Conservation (phyloP, 176 grass and related monocot species). For the Puya raimondii region DNA sequence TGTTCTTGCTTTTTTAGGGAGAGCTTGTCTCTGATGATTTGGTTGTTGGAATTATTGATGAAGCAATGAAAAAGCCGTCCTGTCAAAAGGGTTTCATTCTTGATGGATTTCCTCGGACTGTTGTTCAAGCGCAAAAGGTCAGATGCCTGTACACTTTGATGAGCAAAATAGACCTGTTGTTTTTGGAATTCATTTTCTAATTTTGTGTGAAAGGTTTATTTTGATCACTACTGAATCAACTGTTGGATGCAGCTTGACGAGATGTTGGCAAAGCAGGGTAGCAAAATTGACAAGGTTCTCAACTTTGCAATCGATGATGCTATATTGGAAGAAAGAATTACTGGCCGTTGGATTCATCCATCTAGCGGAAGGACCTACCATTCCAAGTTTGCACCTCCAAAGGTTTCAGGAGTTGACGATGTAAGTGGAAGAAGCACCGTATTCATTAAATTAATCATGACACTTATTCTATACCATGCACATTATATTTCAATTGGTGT, state of each 20-base stretch:
- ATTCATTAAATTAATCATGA: not conserved
- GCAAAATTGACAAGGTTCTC: conserved; percentile 80
- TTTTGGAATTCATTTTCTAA: not conserved
- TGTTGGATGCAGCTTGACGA: conserved; percentile 56
- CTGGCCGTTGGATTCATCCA: conserved; percentile 89
- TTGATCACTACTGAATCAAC: not conserved
- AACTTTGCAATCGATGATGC: conserved; percentile 91
- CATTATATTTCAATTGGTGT: conserved; percentile 1
- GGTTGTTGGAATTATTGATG: conserved; percentile 95
- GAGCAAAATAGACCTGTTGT: conserved; percentile 4
- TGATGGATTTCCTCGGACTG: conserved; percentile 91
- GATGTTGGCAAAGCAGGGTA: conserved; percentile 76
- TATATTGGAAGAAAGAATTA: conserved; percentile 92
- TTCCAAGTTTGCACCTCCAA: conserved; percentile 88
- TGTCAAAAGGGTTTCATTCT: conserved; percentile 99
- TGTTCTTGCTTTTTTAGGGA: conserved; percentile 39
- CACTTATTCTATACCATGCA: not conserved
- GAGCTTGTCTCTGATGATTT: conserved; percentile 92
- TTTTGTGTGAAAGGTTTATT: not conserved
- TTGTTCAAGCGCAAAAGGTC: conserved; percentile 88
- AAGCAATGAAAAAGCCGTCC: conserved; percentile 95
- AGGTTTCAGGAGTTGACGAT: conserved; percentile 73
- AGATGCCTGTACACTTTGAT: not conserved
- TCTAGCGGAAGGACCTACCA: conserved; percentile 89
- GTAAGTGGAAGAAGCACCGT: conserved; percentile 35